Evolutionary conservation across 2,329 filamentous ascomycete genomes (phyloP).

Genomic region (Eutypella sp.): DNA sequence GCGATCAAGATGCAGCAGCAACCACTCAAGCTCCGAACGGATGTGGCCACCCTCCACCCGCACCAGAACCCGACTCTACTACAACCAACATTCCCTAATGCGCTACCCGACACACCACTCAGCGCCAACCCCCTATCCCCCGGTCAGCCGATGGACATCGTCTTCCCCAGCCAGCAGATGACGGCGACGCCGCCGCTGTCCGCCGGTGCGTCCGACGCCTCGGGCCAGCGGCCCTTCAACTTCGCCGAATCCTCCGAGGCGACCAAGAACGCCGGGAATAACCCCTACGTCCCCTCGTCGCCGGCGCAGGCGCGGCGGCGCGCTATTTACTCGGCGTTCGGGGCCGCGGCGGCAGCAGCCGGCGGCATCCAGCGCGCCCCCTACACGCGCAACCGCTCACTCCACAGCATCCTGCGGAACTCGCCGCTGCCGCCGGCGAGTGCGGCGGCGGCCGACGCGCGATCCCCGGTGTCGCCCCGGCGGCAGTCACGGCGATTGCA

Average conservation of each 20-base stretch:
- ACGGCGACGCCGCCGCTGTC: slow-evolving; percentile 56
- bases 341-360: slow-evolving; percentile 10
- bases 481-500: slow-evolving; percentile 50
- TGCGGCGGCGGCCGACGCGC: slow-evolving; percentile 28
- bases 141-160: slow-evolving; percentile 36
- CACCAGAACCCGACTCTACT: slow-evolving; percentile 32
- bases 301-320: slow-evolving; percentile 35
- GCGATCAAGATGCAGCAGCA: slow-evolving; percentile 42
- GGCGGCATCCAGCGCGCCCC: no score
- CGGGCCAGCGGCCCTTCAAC: slow-evolving; percentile 37
- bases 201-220: slow-evolving; percentile 44
- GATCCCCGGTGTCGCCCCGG: slow-evolving; percentile 49
- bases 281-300: slow-evolving; percentile 21
- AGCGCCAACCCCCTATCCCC: slow-evolving; percentile 48
- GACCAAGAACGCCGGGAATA: slow-evolving; percentile 19
- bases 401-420: slow-evolving; percentile 63
- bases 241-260: slow-evolving; percentile 34
- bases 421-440: slow-evolving; percentile 54
- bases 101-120: slow-evolving; percentile 50
- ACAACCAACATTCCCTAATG: slow-evolving; percentile 43
- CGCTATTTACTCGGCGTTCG: slow-evolving; percentile 28
- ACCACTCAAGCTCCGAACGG: slow-evolving; percentile 33
- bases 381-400: slow-evolving; percentile 52
- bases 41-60: slow-evolving; percentile 26
- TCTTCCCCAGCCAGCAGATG: slow-evolving; percentile 48